Conservation (phyloP, 306 rosid species). For the Cucurbita moschata region DNA sequence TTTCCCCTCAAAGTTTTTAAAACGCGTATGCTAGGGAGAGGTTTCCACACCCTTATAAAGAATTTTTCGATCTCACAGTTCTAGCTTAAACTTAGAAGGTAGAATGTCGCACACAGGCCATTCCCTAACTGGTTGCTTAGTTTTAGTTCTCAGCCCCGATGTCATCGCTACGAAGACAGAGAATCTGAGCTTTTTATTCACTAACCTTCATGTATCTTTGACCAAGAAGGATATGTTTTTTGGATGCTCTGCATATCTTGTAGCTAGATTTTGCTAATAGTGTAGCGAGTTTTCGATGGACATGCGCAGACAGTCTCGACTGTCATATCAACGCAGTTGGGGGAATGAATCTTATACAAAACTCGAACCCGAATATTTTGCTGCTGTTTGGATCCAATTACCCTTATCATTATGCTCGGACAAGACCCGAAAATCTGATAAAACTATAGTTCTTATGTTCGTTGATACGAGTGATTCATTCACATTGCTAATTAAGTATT, state of each 20-base stretch:
- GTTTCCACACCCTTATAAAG: no score
- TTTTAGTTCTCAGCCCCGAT: neutral
- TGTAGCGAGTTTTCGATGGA: neutral
- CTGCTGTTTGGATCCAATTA: neutral
- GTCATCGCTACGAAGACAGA: neutral
- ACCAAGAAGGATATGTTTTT: neutral
- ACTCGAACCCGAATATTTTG: neutral
- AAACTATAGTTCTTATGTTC: neutral
- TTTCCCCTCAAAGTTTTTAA: no score
- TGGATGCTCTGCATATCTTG: neutral
- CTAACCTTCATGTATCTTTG: neutral
- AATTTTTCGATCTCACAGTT: neutral
- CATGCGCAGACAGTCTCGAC: neutral
- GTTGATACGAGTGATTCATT: neutral
- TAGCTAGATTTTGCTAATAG: conserved; percentile 1
- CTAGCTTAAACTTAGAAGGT: neutral
- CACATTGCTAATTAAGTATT: neutral
- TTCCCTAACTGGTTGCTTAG: neutral
- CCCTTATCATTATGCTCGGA: neutral
- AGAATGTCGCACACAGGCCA: neutral
- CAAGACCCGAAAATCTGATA: neutral
- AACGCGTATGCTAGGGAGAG: no score
- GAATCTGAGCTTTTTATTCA: neutral
- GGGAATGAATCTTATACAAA: neutral
- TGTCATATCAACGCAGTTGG: neutral